Conservation (phyloP, 208 protist species). For the Trichomonas gallinae region DNA sequence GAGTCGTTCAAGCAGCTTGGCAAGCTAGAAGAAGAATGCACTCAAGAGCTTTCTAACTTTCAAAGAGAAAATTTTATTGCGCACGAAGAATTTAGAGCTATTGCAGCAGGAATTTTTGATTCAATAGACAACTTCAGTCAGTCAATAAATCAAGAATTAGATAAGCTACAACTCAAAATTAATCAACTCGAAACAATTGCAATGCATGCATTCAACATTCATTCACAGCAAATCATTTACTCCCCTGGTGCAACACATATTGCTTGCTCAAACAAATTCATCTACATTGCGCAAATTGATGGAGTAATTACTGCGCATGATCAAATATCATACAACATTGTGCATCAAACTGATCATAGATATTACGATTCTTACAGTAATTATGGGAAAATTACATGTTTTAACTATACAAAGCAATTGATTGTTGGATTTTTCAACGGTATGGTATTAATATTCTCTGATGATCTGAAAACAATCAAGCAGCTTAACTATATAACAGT, state of each 20-base stretch:
- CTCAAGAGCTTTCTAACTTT: background rate
- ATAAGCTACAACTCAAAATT: background rate
- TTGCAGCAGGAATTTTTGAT: background rate
- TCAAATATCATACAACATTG: background rate
- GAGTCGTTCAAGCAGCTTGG: background rate
- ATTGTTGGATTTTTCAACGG: background rate
- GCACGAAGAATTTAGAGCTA: background rate
- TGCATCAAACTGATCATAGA: background rate
- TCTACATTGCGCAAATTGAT: background rate
- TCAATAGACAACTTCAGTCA: background rate
- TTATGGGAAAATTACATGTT: background rate
- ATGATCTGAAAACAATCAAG: background rate
- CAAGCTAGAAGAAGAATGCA: background rate
- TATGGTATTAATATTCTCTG: background rate
- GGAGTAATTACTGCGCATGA: background rate
- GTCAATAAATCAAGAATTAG: background rate
- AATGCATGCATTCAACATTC: background rate
- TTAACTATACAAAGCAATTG: background rate
- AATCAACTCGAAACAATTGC: background rate
- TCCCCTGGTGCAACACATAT: background rate
- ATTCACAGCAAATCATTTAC: background rate
- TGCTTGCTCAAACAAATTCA: background rate
- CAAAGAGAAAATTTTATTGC: slow-evolving; percentile 15
- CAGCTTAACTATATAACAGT: background rate
- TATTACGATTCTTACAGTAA: background rate